Evolutionary conservation across 1,139 yeast genomes (phyloP).

Genomic region (Candida neerlandica): DNA sequence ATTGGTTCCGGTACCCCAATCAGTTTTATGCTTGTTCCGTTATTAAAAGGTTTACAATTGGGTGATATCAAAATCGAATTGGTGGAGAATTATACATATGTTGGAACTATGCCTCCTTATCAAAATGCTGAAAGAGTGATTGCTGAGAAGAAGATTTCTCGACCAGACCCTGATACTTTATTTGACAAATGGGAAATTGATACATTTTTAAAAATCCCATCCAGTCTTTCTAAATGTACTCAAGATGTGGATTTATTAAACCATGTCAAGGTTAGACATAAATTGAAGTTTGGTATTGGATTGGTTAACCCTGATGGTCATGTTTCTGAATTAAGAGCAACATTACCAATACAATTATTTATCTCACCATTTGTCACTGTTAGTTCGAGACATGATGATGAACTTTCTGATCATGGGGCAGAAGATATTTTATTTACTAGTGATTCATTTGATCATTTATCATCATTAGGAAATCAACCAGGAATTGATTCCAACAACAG

Average conservation of each 20-base stretch:
- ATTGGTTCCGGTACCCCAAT: constrained; percentile 81
- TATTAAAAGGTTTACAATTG: constrained; percentile 75
- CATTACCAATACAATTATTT: constrained; percentile 67
- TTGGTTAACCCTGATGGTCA: constrained; percentile 75
- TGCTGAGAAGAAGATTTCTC: constrained; percentile 37
- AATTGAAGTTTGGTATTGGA: constrained; percentile 65
- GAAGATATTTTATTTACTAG: constrained; percentile 39
- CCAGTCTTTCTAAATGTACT: constrained; percentile 71
- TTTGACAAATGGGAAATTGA: constrained; percentile 80
- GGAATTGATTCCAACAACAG: constrained; percentile 26
- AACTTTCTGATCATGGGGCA: constrained; percentile 18
- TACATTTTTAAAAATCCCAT: constrained; percentile 63
- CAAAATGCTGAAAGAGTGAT: constrained; percentile 64
- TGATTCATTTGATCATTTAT: constrained; percentile 25
- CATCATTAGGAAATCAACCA: constrained; percentile 14
- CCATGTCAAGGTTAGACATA: constrained; percentile 70
- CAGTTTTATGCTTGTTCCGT: constrained; percentile 72
- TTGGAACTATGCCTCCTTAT: constrained; percentile 58
- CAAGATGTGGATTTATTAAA: constrained; percentile 77
- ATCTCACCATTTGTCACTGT: constrained; percentile 83
- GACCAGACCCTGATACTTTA: constrained; percentile 25
- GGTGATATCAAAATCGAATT: constrained; percentile 71
- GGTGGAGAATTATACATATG: constrained; percentile 66
- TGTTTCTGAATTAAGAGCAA: constrained; percentile 73
- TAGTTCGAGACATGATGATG: constrained; percentile 47